These are phyloP conservation scores for Fomes fomentarius DNA, from an alignment of 1,284 basidiomycete genomes.

Conservation along the genomic window DNA sequence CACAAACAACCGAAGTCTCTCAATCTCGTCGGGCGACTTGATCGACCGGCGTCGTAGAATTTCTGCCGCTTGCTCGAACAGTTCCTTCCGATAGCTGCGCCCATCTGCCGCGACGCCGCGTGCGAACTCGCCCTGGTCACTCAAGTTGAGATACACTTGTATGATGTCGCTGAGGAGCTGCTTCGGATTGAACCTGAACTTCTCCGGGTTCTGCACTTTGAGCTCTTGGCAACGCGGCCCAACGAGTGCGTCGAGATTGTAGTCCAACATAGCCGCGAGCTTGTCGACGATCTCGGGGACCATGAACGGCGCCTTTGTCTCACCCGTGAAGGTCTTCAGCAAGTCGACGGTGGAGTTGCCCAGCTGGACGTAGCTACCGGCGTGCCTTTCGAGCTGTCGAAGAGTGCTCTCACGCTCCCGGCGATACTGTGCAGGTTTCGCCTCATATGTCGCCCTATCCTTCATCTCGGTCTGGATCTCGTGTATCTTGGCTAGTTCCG, in stretches of 20 bases:
- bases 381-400: slow-evolving; percentile 80
- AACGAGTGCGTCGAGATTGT: slow-evolving; percentile 89
- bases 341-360: slow-evolving; percentile 89
- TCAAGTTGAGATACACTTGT: slow-evolving; percentile 91
- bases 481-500: slow-evolving; percentile 88
- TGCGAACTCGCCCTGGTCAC: slow-evolving; percentile 82
- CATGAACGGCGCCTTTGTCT: slow-evolving; percentile 93
- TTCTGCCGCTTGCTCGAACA: slow-evolving; percentile 83
- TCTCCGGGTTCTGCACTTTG: slow-evolving; percentile 86
- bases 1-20: slow-evolving; percentile 74
- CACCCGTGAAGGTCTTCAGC: slow-evolving; percentile 90
- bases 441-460: slow-evolving; percentile 69
- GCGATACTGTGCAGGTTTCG: slow-evolving; percentile 70
- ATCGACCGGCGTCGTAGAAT: slow-evolving; percentile 72
- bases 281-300: slow-evolving; percentile 96
- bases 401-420: slow-evolving; percentile 86
- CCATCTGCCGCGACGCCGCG: slow-evolving; percentile 91
- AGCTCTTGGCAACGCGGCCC: slow-evolving; percentile 88
- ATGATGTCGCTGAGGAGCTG: slow-evolving; percentile 86
- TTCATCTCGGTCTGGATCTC: slow-evolving; percentile 87
- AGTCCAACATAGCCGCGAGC: slow-evolving; percentile 96
- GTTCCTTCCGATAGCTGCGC: slow-evolving; percentile 84
- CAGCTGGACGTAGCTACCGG: slow-evolving; percentile 85
- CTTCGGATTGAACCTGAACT: slow-evolving; percentile 89
- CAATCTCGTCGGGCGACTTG: slow-evolving; percentile 84